These are phyloP conservation scores for Prunus mume DNA, from an alignment of 306 rosid species.

Conservation along the genomic window DNA sequence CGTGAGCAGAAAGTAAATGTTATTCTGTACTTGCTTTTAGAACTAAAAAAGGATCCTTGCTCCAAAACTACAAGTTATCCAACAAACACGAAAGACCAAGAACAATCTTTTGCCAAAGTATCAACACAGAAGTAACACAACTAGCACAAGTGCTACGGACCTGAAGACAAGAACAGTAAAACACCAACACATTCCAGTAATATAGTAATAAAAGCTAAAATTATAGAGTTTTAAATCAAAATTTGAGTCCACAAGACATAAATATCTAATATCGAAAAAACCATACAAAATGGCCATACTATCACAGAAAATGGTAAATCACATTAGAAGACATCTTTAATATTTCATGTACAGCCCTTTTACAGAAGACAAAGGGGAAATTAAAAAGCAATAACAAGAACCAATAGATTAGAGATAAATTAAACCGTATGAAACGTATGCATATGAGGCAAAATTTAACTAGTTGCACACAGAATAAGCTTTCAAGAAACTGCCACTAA, in stretches of 20 bases:
- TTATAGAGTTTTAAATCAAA: background rate
- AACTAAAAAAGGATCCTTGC: too few relatives aligned
- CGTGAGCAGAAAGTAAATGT: too few relatives aligned
- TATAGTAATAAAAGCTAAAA: background rate
- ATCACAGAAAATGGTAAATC: background rate
- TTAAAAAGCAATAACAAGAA: background rate
- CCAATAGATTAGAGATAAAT: background rate
- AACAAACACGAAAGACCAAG: background rate
- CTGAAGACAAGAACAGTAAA: background rate
- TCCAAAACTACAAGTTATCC: background rate
- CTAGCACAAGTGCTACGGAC: background rate
- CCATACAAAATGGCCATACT: background rate
- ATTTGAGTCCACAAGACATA: background rate
- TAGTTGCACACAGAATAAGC: background rate
- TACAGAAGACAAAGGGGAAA: background rate
- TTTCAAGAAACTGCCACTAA: slow-evolving; percentile 4
- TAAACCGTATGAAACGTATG: background rate
- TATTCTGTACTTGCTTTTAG: too few relatives aligned
- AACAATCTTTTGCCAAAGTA: too few relatives aligned
- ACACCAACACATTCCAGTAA: background rate
- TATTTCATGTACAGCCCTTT: background rate
- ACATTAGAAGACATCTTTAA: background rate
- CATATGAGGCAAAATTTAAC: background rate
- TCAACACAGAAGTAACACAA: background rate
- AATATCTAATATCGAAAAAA: background rate